Conservation (phyloP, 1,139 yeast species). For the Diutina pseudorugosa region DNA sequence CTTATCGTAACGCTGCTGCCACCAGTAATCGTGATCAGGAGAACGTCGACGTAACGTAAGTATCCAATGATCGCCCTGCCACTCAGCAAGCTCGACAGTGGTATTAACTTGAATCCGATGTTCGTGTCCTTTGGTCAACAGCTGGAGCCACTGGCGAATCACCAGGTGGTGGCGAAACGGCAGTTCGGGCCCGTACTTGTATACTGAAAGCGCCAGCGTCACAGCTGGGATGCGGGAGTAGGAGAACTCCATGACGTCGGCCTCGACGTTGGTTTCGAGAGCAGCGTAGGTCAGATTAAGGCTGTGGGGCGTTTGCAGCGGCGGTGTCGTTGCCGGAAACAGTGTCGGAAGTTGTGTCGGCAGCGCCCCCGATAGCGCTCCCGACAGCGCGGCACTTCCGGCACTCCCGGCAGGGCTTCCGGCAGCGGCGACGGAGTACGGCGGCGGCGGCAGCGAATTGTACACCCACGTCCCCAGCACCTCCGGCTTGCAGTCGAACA, state of each 20-base stretch:
- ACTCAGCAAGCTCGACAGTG: background rate
- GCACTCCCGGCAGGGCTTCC: too few relatives aligned
- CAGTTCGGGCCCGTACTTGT: background rate
- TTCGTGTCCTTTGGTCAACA: background rate
- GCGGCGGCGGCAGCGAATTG: background rate
- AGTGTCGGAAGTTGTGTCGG: background rate
- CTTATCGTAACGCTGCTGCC: background rate
- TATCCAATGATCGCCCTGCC: background rate
- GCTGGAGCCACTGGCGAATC: background rate
- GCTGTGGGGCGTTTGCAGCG: background rate
- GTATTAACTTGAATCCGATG: background rate
- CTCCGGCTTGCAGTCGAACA: background rate
- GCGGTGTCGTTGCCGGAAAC: background rate
- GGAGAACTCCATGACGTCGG: background rate
- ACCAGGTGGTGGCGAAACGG: slow-evolving; percentile 1
- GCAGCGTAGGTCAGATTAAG: background rate
- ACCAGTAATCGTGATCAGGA: background rate
- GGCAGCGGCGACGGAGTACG: background rate
- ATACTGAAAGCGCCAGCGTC: background rate
- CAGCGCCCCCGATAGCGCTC: too few relatives aligned
- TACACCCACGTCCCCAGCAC: slow-evolving; percentile 2
- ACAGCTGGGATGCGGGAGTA: background rate
- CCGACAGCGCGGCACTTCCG: too few relatives aligned
- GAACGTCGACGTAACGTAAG: background rate
- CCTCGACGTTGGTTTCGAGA: background rate